Evolutionary conservation across 495 filamentous ascomycete species (phyloP).

Genomic region (Penicillium angulare): DNA sequence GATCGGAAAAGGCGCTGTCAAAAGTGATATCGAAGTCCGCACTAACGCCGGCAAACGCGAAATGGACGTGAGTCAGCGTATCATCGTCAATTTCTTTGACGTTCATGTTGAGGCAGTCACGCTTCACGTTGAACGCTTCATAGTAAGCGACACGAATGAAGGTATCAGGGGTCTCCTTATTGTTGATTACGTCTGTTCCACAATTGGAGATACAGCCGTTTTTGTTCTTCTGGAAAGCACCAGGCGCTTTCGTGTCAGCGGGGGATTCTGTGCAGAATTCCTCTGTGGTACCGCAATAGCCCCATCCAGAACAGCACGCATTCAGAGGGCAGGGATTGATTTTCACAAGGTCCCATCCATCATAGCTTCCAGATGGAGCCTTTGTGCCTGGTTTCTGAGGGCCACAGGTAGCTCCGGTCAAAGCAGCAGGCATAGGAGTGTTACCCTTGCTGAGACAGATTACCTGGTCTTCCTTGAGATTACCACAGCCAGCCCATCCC

Average conservation of each 20-base stretch:
- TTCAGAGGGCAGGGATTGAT: conserved; percentile 26
- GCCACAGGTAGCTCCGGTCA: not conserved
- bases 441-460: not conserved
- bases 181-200: not conserved
- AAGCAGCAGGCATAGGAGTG: not conserved
- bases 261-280: conserved; percentile 14
- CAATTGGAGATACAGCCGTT: conserved; percentile 4
- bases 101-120: no score
- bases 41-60: no score
- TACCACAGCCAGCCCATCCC: conserved; percentile 43
- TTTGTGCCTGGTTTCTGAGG: not conserved
- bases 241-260: not conserved
- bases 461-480: conserved; percentile 14
- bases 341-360: not conserved
- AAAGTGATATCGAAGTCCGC: no score
- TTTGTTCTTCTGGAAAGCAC: conserved; percentile 1
- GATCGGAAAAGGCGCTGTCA: not conserved
- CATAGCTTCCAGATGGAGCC: not conserved
- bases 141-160: not conserved
- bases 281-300: conserved; percentile 9
- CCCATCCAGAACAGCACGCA: conserved; percentile 26
- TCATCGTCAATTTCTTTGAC: no score
- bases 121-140: no score
- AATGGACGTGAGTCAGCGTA: no score
- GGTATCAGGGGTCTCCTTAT: not conserved